A percentile compares a stretch with the other conserved stretches of the same genome.
These are phyloP conservation scores for Ophiostoma sp. DNA, from an alignment of 2,329 filamentous ascomycete genomes.

Conservation along the genomic window DNA sequence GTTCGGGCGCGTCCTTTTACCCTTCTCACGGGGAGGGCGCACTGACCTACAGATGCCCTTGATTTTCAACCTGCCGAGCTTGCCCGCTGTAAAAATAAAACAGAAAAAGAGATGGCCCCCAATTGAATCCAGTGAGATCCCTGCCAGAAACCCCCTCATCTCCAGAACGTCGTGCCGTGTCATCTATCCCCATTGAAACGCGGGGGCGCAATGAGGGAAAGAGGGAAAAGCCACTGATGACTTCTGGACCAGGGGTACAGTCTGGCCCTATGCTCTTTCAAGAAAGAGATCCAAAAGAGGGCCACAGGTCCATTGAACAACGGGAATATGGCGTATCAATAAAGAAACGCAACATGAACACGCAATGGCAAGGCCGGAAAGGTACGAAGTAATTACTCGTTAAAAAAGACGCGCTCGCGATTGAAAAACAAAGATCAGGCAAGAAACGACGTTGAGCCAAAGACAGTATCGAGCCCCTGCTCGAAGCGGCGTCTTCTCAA, in stretches of 20 bases:
- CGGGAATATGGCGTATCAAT: neutral
- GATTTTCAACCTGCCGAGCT: conserved; percentile 8
- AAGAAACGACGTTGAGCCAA: neutral
- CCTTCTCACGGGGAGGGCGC: neutral
- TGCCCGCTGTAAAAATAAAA: neutral
- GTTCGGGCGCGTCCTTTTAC: neutral
- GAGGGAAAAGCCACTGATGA: neutral
- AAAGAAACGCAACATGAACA: neutral
- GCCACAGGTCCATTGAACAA: neutral
- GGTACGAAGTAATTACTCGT: neutral
- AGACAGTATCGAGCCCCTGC: neutral
- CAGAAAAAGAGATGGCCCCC: neutral
- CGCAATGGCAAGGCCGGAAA: neutral
- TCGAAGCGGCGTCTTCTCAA: neutral
- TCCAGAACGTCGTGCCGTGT: neutral
- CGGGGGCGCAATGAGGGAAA: neutral
- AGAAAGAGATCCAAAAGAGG: neutral
- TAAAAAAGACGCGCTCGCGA: neutral
- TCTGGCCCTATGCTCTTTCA: neutral
- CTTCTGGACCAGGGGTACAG: neutral
- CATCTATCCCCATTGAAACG: conserved; percentile 2
- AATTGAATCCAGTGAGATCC: neutral
- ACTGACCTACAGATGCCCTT: conserved; percentile 5
- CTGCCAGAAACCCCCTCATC: neutral
- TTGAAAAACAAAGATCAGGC: neutral